These are phyloP conservation scores for Kandelia obovata DNA, from an alignment of 345 rosid species.

Conservation along the genomic window DNA sequence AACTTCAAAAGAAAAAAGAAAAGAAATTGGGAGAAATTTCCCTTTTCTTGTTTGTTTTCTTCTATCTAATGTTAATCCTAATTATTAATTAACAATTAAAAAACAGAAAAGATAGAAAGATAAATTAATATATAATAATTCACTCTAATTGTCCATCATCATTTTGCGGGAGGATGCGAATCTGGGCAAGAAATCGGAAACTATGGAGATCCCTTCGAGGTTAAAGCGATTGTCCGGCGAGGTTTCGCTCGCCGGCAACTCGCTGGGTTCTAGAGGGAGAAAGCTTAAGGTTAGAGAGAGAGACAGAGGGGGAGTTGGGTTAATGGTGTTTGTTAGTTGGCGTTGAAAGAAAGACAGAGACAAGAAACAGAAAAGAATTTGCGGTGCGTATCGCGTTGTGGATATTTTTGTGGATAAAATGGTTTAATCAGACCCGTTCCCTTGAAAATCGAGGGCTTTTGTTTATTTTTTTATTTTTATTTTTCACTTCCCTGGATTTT, in stretches of 20 bases:
- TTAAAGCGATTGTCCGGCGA: constrained; percentile 38
- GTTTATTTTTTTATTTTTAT: too few relatives aligned
- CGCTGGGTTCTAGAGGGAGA: constrained; percentile 13
- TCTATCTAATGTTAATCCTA: constrained; percentile 30
- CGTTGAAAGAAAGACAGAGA: constrained; percentile 28
- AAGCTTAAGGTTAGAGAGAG: neutral
- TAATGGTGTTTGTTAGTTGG: constrained; percentile 11
- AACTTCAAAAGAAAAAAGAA: neutral
- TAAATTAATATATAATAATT: neutral
- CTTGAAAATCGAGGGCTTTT: constrained; percentile 15
- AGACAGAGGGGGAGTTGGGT: constrained; percentile 6
- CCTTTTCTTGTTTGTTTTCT: constrained; percentile 20
- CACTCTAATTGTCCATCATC: constrained; percentile 9
- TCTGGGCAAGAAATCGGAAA: neutral
- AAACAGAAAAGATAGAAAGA: neutral
- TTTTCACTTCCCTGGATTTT: too few relatives aligned
- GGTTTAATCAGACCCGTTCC: constrained; percentile 17
- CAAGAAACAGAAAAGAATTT: constrained; percentile 22
- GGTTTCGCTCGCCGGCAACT: constrained; percentile 43
- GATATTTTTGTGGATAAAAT: constrained; percentile 10
- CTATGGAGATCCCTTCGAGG: constrained; percentile 9
- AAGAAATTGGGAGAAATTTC: constrained; percentile 9
- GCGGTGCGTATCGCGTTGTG: constrained; percentile 19
- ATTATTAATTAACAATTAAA: constrained; percentile 12
- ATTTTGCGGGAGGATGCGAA: constrained; percentile 3